Evolutionary conservation across 495 filamentous ascomycete genomes (phyloP).

Genomic region (Amniculicola lignicola): DNA sequence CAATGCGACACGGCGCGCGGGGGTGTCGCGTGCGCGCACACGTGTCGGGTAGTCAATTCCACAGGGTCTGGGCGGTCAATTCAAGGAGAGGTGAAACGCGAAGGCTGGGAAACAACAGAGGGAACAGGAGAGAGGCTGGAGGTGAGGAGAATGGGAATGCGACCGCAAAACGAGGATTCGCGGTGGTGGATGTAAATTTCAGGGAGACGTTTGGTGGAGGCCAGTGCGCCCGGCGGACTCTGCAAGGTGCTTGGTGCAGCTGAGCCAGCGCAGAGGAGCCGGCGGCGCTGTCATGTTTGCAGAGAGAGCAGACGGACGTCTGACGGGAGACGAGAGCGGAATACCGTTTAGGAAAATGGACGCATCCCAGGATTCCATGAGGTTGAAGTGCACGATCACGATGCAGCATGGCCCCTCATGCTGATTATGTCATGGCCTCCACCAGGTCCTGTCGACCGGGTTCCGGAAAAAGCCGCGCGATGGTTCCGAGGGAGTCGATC

Average conservation of each 20-base stretch:
- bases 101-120: too few species aligned
- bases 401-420: not conserved
- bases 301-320: too few species aligned
- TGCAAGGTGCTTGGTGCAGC: not conserved
- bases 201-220: slow-evolving; percentile 8
- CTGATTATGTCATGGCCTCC: too few species aligned
- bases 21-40: slow-evolving; percentile 11
- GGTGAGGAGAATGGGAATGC: not conserved
- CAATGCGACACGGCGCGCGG: slow-evolving; percentile 6
- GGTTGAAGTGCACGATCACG: not conserved
- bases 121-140: not conserved
- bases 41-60: too few species aligned
- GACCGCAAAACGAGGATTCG: not conserved
- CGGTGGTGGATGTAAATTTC: not conserved
- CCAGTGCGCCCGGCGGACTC: not conserved
- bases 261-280: not conserved
- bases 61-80: too few species aligned
- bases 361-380: too few species aligned
- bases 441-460: too few species aligned
- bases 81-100: not conserved
- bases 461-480: too few species aligned
- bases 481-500: slow-evolving; percentile 4
- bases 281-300: not conserved
- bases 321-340: too few species aligned
- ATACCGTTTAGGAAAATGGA: too few species aligned